Percentiles rank a stretch among this genome's conserved stretches.
Evolutionary conservation across 2,329 filamentous ascomycete genomes (phyloP).

Genomic region (Triangularia setosa): DNA sequence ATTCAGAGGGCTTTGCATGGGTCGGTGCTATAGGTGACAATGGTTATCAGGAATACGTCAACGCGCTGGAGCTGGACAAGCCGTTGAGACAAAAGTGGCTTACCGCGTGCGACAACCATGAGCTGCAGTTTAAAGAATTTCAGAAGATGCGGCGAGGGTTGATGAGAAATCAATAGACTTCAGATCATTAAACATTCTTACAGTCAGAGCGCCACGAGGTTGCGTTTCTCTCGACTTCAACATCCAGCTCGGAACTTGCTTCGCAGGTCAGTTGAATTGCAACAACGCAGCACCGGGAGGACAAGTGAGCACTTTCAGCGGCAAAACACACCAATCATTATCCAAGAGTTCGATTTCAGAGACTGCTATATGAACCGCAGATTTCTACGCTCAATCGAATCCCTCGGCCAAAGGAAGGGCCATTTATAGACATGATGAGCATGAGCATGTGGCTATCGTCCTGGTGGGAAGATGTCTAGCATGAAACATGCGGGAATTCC

Average conservation of each 20-base stretch:
- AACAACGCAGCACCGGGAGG: too few species aligned
- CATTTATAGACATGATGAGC: background rate
- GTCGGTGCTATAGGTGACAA: slow-evolving; percentile 39
- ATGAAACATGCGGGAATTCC: background rate
- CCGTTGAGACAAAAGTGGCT: slow-evolving; percentile 59
- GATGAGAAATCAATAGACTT: slow-evolving; percentile 32
- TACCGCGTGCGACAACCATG: slow-evolving; percentile 57
- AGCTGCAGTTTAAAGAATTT: slow-evolving; percentile 55
- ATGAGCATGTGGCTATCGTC: background rate
- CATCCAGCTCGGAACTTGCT: background rate
- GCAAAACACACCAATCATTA: background rate
- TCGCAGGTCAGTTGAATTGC: background rate
- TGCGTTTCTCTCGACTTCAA: background rate
- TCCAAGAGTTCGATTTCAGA: background rate
- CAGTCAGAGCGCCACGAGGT: too few species aligned
- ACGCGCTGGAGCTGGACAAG: slow-evolving; percentile 61
- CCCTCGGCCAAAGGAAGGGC: background rate
- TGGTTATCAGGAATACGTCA: slow-evolving; percentile 56
- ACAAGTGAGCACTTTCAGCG: background rate
- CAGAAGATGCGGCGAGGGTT: slow-evolving; percentile 42
- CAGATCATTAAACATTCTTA: too few species aligned
- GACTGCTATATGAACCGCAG: background rate
- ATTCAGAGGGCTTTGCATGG: slow-evolving; percentile 43
- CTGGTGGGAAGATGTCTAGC: background rate
- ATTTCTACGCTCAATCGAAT: background rate